Evolutionary conservation across 805 yeast species (phyloP).

Genomic region (Pichia phayaonensis): DNA sequence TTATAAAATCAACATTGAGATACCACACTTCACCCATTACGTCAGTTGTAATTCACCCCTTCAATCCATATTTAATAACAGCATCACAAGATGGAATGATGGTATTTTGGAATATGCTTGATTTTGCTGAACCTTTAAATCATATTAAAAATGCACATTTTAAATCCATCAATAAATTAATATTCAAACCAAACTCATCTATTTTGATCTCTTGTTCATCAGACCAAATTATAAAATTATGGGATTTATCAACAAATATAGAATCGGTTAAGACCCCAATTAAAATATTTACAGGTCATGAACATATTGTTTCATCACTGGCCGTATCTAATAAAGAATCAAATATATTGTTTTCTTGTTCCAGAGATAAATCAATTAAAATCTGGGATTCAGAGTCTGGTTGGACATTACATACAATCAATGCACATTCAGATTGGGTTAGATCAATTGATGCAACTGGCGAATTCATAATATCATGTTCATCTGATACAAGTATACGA

Average conservation of each 20-base stretch:
- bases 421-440: slow-evolving; percentile 88
- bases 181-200: slow-evolving; percentile 40
- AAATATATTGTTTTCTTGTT: slow-evolving; percentile 46
- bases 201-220: slow-evolving; percentile 42
- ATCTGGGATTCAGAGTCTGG: slow-evolving; percentile 67
- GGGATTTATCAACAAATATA: slow-evolving; percentile 41
- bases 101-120: slow-evolving; percentile 62
- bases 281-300: slow-evolving; percentile 74
- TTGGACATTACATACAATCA: slow-evolving; percentile 54
- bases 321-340: slow-evolving; percentile 42
- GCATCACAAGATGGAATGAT: slow-evolving; percentile 70
- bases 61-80: slow-evolving; percentile 53
- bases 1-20: slow-evolving; percentile 35
- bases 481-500: slow-evolving; percentile 71
- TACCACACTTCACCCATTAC: slow-evolving; percentile 58
- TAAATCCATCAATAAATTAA: slow-evolving; percentile 51
- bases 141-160: slow-evolving; percentile 66
- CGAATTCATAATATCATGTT: slow-evolving; percentile 60
- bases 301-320: slow-evolving; percentile 70
- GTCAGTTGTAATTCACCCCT: slow-evolving; percentile 65
- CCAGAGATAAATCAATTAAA: slow-evolving; percentile 55
- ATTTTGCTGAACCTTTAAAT: slow-evolving; percentile 50
- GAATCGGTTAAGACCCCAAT: slow-evolving; percentile 26
- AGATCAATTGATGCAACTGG: slow-evolving; percentile 37
- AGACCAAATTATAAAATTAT: slow-evolving; percentile 54